A percentile compares a stretch with the other conserved stretches of the same genome.
Evolutionary conservation across 495 filamentous ascomycete genomes (phyloP).

Genomic region (Penicillium simplicissimum): DNA sequence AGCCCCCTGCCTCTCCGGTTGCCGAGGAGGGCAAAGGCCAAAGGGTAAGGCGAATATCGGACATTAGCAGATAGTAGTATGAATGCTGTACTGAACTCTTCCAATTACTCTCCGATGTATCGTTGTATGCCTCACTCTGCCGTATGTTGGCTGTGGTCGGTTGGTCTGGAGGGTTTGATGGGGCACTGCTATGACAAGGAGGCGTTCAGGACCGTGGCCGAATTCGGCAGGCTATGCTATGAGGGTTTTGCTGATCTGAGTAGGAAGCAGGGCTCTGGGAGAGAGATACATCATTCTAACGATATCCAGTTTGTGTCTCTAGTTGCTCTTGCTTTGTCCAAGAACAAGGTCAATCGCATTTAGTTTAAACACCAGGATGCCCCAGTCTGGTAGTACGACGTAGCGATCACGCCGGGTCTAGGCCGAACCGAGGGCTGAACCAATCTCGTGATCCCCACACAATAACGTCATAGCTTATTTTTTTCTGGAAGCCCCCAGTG

Average conservation of each 20-base stretch:
- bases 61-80: no score
- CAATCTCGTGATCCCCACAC: constrained; percentile 21
- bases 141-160: not conserved
- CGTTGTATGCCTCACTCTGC: not conserved
- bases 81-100: not conserved
- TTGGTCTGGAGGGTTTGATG: constrained; percentile 3
- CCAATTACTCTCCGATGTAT: not conserved
- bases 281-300: not conserved
- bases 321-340: not conserved
- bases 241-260: not conserved
- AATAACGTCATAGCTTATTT: constrained; percentile 31
- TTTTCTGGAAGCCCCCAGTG: constrained; percentile 7
- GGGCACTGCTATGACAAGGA: constrained; percentile 3
- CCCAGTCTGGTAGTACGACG: not conserved
- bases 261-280: not conserved
- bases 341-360: not conserved
- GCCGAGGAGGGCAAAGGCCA: not conserved
- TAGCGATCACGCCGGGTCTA: not conserved
- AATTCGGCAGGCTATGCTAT: not conserved
- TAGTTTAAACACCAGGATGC: not conserved
- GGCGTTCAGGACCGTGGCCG: constrained; percentile 2
- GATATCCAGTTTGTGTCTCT: no score
- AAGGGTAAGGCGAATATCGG: not conserved
- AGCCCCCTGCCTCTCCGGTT: not conserved
- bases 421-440: constrained; percentile 12